Evolutionary conservation across 352 stramenopile genomes (phyloP).

Genomic region (Globisporangium recalcitrans): DNA sequence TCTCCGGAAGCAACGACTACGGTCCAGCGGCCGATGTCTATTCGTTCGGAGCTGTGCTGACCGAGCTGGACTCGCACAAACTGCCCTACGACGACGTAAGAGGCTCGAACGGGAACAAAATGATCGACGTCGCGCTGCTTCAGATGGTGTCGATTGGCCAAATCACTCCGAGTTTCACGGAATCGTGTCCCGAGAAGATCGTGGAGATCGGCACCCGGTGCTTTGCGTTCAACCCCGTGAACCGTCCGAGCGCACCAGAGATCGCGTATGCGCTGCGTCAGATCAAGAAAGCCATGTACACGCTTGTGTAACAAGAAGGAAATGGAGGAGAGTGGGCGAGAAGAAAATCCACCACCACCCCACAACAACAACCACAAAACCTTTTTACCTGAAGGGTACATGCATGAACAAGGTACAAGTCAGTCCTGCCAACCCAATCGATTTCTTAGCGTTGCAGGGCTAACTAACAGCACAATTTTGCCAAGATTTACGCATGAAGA

Average conservation of each 20-base stretch:
- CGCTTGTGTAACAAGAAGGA: background rate
- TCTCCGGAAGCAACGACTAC: conserved; percentile 39
- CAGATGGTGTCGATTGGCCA: conserved; percentile 32
- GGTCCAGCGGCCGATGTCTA: conserved; percentile 50
- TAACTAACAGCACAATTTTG: too few species aligned
- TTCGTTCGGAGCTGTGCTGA: conserved; percentile 50
- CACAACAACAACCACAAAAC: too few species aligned
- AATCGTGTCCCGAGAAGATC: conserved; percentile 33
- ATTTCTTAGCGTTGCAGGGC: too few species aligned
- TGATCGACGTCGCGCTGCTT: conserved; percentile 44
- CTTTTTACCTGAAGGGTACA: background rate
- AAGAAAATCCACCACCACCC: background rate
- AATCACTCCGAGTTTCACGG: conserved; percentile 27
- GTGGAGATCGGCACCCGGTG: conserved; percentile 19
- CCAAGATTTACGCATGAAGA: too few species aligned
- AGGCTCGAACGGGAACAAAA: conserved; percentile 23
- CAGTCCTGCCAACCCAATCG: too few species aligned
- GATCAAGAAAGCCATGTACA: conserved; percentile 17
- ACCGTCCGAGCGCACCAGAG: conserved; percentile 36
- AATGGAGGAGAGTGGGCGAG: background rate
- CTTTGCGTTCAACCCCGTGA: conserved; percentile 23
- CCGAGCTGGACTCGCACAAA: conserved; percentile 48
- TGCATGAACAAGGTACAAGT: too few species aligned
- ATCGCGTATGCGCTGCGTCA: conserved; percentile 38
- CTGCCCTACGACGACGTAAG: conserved; percentile 44